Percentiles rank a stretch among this genome's conserved stretches.
Conservation (phyloP, 108 stramenopile species). For the Fragilaria crotonensis region DNA sequence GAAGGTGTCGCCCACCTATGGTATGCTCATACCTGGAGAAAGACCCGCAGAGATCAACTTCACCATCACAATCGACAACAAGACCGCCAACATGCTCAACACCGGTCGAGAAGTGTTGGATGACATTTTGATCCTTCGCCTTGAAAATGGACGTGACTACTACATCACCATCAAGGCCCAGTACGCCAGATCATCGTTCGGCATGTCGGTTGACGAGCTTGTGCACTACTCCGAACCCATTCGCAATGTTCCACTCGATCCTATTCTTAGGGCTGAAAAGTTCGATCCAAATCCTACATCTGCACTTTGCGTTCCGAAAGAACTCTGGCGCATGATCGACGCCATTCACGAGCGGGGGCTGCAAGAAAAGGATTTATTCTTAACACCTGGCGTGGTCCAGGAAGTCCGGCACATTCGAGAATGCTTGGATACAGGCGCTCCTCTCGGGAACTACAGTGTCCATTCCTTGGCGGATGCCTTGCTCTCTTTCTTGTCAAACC, state of each 20-base stretch:
- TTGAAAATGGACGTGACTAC: conserved; percentile 93
- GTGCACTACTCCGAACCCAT: conserved; percentile 87
- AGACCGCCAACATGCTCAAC: conserved; percentile 74
- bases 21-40: conserved; percentile 90
- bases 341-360: conserved; percentile 83
- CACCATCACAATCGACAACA: conserved; percentile 69
- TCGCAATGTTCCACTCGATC: conserved; percentile 74
- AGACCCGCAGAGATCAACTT: conserved; percentile 55
- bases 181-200: conserved; percentile 90
- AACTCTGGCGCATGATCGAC: conserved; percentile 93
- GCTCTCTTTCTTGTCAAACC: conserved; percentile 63
- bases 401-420: conserved; percentile 84
- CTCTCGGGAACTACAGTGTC: conserved; percentile 51
- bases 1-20: conserved; percentile 78
- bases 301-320: conserved; percentile 91
- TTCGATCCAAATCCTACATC: conserved; percentile 36
- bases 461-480: conserved; percentile 82
- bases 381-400: conserved; percentile 52
- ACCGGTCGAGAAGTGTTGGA: conserved; percentile 79
- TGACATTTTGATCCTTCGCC: conserved; percentile 86
- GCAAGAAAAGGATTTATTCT: conserved; percentile 82
- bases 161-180: conserved; percentile 80
- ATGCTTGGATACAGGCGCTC: conserved; percentile 79
- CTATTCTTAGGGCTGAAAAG: conserved; percentile 65
- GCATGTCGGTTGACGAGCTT: conserved; percentile 86